A percentile compares a stretch with the other conserved stretches of the same genome.
Conservation (phyloP, 2,329 filamentous ascomycete species). For the Scleromitrula shiraiana region DNA sequence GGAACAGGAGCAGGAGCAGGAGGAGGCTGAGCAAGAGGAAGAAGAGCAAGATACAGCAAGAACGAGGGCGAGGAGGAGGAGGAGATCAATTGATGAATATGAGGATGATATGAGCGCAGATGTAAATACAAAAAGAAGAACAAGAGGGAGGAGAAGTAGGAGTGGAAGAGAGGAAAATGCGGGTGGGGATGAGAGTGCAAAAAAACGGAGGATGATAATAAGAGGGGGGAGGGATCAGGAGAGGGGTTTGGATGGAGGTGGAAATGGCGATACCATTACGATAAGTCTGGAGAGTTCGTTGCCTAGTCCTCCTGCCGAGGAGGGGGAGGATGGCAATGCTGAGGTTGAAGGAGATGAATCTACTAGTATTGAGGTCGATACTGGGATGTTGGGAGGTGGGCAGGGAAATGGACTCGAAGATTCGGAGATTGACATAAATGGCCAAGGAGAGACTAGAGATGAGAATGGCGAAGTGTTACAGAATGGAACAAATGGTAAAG, state of each 20-base stretch:
- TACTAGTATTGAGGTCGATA: neutral
- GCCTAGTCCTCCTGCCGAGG: neutral
- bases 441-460: neutral
- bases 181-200: neutral
- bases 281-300: neutral
- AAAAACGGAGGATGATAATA: too few relatives aligned
- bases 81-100: neutral
- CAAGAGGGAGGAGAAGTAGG: neutral
- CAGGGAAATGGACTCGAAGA: neutral
- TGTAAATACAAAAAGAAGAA: neutral
- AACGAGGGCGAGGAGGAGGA: neutral
- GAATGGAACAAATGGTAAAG: neutral
- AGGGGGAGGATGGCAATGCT: too few relatives aligned
- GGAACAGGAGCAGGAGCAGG: neutral
- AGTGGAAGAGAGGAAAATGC: neutral
- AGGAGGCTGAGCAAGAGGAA: neutral
- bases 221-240: too few relatives aligned
- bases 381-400: neutral
- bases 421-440: too few relatives aligned
- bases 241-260: conserved; percentile 4
- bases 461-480: neutral
- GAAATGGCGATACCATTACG: conserved; percentile 1
- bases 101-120: neutral
- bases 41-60: neutral
- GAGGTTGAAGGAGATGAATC: neutral